phyloP scores from a whole-genome alignment of 164 flowering plant genomes.

The Macadamia tetraphylla region DNA sequence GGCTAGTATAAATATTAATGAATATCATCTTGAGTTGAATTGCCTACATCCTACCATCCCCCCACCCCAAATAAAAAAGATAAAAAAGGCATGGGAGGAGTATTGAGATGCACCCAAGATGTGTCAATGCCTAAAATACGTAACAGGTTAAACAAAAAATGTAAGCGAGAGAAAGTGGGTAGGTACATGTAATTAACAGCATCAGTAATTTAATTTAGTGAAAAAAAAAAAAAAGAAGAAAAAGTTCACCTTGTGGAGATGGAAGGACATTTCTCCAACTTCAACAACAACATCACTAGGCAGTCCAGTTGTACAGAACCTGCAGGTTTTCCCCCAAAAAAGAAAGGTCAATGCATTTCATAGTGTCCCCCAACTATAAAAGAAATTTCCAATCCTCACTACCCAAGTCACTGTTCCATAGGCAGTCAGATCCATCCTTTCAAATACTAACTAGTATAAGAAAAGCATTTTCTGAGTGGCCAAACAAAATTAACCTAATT shows the following conservation, averaged over 20 bases:
- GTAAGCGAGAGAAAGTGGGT: background rate
- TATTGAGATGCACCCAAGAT: background rate
- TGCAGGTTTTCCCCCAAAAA: constrained; percentile 10
- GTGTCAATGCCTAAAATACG: background rate
- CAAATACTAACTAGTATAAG: no score
- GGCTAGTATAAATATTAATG: no score
- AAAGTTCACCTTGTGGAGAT: constrained; percentile 79
- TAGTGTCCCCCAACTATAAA: no score
- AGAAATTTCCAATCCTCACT: no score
- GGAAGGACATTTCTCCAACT: constrained; percentile 93
- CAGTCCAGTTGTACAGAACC: constrained; percentile 96
- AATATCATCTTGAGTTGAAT: background rate
- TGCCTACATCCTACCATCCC: background rate
- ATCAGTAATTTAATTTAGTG: background rate
- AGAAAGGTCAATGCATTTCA: no score
- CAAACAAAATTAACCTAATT: no score
- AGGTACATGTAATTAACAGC: no score
- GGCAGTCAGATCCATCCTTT: no score
- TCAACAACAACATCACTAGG: constrained; percentile 92
- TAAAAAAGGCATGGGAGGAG: background rate
- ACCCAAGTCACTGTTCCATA: no score
- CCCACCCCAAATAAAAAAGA: background rate
- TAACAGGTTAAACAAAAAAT: background rate
- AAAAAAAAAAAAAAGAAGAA: background rate
- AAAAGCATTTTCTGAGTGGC: no score